Evolutionary conservation across 108 stramenopile genomes (phyloP).

Genomic region (Cyclotella cryptica): DNA sequence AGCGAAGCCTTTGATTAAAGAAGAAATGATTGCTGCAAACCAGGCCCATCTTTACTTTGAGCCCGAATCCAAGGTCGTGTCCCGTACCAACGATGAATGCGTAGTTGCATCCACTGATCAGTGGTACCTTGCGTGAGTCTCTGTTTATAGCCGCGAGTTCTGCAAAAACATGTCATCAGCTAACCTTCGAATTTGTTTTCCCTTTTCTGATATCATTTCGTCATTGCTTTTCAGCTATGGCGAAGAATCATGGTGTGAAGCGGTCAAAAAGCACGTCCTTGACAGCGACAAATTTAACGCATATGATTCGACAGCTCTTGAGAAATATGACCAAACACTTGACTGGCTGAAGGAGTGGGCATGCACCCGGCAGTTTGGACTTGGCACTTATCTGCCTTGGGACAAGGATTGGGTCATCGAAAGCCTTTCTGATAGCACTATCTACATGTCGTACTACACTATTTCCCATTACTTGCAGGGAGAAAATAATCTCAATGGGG

Average conservation of each 20-base stretch:
- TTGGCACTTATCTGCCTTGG: slow-evolving; percentile 97
- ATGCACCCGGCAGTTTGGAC: slow-evolving; percentile 96
- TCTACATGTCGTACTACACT: slow-evolving; percentile 99
- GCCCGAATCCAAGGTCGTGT: slow-evolving; percentile 93
- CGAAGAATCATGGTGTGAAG: slow-evolving; percentile 81
- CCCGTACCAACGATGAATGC: slow-evolving; percentile 97
- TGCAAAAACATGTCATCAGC: too few species aligned
- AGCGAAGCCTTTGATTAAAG: slow-evolving; percentile 93
- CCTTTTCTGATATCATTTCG: too few species aligned
- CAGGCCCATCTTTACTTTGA: slow-evolving; percentile 95
- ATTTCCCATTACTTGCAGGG: slow-evolving; percentile 95
- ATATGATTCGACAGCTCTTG: slow-evolving; percentile 79
- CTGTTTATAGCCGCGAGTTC: background rate
- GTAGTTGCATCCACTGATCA: slow-evolving; percentile 98
- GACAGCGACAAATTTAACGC: slow-evolving; percentile 89
- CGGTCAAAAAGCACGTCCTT: slow-evolving; percentile 89
- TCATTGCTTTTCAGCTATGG: slow-evolving; percentile 64
- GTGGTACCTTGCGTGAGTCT: slow-evolving; percentile 92
- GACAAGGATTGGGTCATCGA: slow-evolving; percentile 98
- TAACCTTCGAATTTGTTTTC: too few species aligned
- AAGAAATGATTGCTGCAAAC: slow-evolving; percentile 93
- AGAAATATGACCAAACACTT: slow-evolving; percentile 86
- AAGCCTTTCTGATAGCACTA: slow-evolving; percentile 96
- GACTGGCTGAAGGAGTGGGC: slow-evolving; percentile 99
- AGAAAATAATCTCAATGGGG: slow-evolving; percentile 89